A percentile compares a stretch with the other conserved stretches of the same genome.
Conservation (phyloP, 192 early-diverging fungal genomes). For the Piromyces finnis region DNA sequence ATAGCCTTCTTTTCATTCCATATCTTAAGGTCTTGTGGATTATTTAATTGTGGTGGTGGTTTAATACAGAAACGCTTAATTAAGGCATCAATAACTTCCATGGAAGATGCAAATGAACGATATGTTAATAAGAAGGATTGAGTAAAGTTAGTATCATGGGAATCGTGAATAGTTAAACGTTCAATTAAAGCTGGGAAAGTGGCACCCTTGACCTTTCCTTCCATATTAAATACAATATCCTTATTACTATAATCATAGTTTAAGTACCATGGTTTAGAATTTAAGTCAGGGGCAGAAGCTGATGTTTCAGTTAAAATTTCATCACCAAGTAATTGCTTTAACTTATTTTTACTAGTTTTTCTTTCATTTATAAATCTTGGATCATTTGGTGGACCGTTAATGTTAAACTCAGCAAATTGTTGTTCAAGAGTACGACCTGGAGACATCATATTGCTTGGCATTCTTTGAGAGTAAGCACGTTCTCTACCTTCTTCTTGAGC, state of each 20-base stretch:
- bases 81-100: conserved; percentile 55
- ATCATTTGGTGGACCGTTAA: neutral
- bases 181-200: conserved; percentile 72
- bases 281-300: neutral
- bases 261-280: conserved; percentile 55
- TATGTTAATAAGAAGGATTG: conserved; percentile 86
- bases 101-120: conserved; percentile 71
- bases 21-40: conserved; percentile 34
- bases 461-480: neutral
- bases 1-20: conserved; percentile 80
- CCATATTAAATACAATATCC: conserved; percentile 68
- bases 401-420: neutral
- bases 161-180: conserved; percentile 77
- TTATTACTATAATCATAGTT: conserved; percentile 51
- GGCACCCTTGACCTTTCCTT: conserved; percentile 77
- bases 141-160: conserved; percentile 59
- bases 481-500: neutral
- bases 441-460: neutral
- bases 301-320: neutral
- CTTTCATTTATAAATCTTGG: neutral
- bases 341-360: neutral
- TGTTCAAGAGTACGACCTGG: neutral
- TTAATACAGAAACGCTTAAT: conserved; percentile 58
- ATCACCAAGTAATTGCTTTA: neutral
- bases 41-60: conserved; percentile 43